Evolutionary conservation across 2,329 filamentous ascomycete genomes (phyloP).

Genomic region (Acephala macrosclerotiorum): DNA sequence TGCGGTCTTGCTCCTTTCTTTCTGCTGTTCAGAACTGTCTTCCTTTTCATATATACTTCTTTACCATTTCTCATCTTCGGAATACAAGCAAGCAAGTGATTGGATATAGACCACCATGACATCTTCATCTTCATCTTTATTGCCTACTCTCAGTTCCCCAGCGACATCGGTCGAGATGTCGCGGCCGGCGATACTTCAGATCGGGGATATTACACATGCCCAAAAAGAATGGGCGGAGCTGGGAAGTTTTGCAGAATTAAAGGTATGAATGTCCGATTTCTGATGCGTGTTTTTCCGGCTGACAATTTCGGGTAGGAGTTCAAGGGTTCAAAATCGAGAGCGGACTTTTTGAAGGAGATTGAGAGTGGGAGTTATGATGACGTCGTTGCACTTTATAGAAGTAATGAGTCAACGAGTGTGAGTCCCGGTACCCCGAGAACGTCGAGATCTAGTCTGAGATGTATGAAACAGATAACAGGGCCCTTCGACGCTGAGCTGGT

Average conservation of each 20-base stretch:
- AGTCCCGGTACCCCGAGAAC: background rate
- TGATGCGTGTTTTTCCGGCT: background rate
- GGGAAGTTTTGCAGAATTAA: conserved; percentile 34
- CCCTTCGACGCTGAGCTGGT: conserved; percentile 74
- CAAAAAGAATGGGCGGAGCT: conserved; percentile 40
- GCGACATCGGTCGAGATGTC: conserved; percentile 5
- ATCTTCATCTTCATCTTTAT: background rate
- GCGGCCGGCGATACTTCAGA: conserved; percentile 36
- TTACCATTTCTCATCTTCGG: background rate
- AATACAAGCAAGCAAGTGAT: background rate
- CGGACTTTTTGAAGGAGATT: conserved; percentile 73
- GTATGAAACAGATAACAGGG: conserved; percentile 60
- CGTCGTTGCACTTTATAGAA: conserved; percentile 72
- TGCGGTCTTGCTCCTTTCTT: background rate
- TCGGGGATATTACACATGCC: conserved; percentile 37
- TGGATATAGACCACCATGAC: background rate
- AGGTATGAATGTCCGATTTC: conserved; percentile 26
- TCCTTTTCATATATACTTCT: background rate
- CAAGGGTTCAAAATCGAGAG: conserved; percentile 58
- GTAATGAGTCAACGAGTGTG: conserved; percentile 67
- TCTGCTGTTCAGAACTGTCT: too few relatives aligned
- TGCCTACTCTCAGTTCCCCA: background rate
- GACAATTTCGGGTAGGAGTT: conserved; percentile 29
- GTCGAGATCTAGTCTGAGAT: conserved; percentile 33
- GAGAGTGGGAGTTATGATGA: conserved; percentile 68